Percentiles rank a stretch among this genome's conserved stretches.
These are phyloP conservation scores for Priceomyces castillae DNA, from an alignment of 805 yeast genomes.

Conservation along the genomic window DNA sequence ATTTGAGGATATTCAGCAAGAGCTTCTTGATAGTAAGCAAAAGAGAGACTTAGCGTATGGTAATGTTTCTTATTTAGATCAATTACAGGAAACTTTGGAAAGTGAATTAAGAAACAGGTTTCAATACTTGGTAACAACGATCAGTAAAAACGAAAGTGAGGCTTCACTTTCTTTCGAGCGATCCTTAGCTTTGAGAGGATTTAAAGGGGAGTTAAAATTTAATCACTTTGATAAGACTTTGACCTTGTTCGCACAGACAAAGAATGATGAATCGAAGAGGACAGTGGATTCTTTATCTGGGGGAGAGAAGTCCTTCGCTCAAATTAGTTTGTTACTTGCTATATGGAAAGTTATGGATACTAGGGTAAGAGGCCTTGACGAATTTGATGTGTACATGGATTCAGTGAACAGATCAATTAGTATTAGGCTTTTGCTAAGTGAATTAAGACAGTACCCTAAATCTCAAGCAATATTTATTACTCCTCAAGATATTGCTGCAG, in stretches of 20 bases:
- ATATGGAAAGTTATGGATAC: slow-evolving; percentile 94
- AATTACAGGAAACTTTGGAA: slow-evolving; percentile 23
- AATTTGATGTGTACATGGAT: slow-evolving; percentile 97
- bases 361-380: slow-evolving; percentile 86
- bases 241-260: slow-evolving; percentile 59
- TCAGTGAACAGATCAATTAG: slow-evolving; percentile 82
- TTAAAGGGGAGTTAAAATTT: slow-evolving; percentile 68
- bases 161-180: slow-evolving; percentile 48
- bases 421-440: slow-evolving; percentile 66
- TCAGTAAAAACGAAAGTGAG: slow-evolving; percentile 26
- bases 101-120: slow-evolving; percentile 32
- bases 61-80: slow-evolving; percentile 34
- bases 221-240: slow-evolving; percentile 52
- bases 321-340: slow-evolving; percentile 79
- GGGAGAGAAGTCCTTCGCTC: slow-evolving; percentile 94
- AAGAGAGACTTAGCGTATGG: slow-evolving; percentile 42
- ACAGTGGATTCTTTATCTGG: slow-evolving; percentile 87
- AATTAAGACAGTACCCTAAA: slow-evolving; percentile 58
- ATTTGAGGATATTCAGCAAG: slow-evolving; percentile 51
- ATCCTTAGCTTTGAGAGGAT: slow-evolving; percentile 64
- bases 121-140: slow-evolving; percentile 31
- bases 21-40: slow-evolving; percentile 44
- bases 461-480: slow-evolving; percentile 91
- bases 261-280: slow-evolving; percentile 55
- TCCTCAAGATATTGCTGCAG: slow-evolving; percentile 82